Base-by-base conservation (phyloP, 768 basidiomycete genomes). In the Serendipita sp. region DNA sequence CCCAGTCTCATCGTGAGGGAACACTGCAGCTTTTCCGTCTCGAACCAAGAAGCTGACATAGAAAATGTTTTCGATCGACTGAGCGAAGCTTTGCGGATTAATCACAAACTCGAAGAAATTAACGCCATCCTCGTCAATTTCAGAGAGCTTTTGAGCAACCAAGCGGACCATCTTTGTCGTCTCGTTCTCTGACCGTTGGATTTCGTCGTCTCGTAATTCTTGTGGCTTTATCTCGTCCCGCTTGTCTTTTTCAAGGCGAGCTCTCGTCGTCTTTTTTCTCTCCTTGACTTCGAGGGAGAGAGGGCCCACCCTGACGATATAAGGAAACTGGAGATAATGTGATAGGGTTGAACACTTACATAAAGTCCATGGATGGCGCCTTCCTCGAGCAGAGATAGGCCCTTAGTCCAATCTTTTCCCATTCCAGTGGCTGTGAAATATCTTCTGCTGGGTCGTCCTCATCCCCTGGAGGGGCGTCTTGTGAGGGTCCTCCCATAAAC, bases 41-140 rank as follows among this genome's bases (percentile, higher is more conserved):
- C 88, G 81, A 53, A 96, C 88, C 67, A 96, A 79, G 76, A 99
- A 98, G 0, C 91, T 92, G 1, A 95, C 79, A 71, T 96, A 93
- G 73, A 99, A 98, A 28, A 95, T 78, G 72, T 99, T 99, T 75
- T 99, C 96, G 13, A 98, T 92, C 0, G 89, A 91, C 72, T 99
- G 95, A 0, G 86, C 88, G 71, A 91, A 99, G 70, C 88, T 85
- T 34, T 86, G 74, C 11, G 96, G 96, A 71, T 99, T 95, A 67
- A 96, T 78, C 63, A 97, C 79, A 70, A 97, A 88, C 66, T 79
- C 75, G 77, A 97, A 97, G 34, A 96, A 74, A 69, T 96, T 96
- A 63, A 89, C 79, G 4, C 72, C 69, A 35, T 78, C 76, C 16
- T 69, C 75, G n/a, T 76, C 74, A 0, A 79, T 72, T 18, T 74